These are phyloP conservation scores for Daldinia concentrica DNA, from an alignment of 495 filamentous ascomycete genomes.

Conservation along the genomic window DNA sequence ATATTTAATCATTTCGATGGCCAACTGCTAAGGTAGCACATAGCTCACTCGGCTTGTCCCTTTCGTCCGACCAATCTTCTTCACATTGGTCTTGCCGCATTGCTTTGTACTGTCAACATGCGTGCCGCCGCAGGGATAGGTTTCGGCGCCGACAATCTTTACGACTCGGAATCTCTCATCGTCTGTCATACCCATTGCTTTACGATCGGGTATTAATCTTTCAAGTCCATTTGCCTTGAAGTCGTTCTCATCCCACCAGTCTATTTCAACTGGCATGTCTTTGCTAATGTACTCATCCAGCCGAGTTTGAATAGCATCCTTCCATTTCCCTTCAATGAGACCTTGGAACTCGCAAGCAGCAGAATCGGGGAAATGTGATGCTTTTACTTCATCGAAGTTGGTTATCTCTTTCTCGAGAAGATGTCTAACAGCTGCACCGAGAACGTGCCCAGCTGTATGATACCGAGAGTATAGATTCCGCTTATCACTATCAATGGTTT, in stretches of 20 bases:
- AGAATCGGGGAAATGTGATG: conserved; percentile 68
- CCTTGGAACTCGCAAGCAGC: conserved; percentile 68
- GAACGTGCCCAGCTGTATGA: conserved; percentile 72
- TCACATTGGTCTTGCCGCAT: conserved; percentile 64
- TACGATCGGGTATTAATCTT: conserved; percentile 60
- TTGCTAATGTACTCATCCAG: conserved; percentile 61
- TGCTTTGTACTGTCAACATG: conserved; percentile 64
- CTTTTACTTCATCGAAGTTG: conserved; percentile 67
- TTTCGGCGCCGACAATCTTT: conserved; percentile 65
- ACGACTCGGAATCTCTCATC: conserved; percentile 63
- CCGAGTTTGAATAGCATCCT: conserved; percentile 63
- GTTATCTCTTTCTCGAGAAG: conserved; percentile 60
- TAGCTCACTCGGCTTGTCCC: conserved; percentile 66
- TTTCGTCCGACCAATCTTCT: conserved; percentile 67
- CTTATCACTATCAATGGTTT: conserved; percentile 63
- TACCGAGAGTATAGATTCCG: conserved; percentile 66
- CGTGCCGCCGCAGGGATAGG: conserved; percentile 72
- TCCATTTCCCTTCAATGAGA: conserved; percentile 66
- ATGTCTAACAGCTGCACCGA: conserved; percentile 65
- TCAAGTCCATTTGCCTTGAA: conserved; percentile 56
- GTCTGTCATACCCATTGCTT: conserved; percentile 51
- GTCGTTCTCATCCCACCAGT: conserved; percentile 68
- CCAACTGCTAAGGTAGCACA: conserved; percentile 46
- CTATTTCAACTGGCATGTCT: conserved; percentile 63
- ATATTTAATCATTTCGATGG: not conserved